Conservation (phyloP, 2,329 filamentous ascomycete species). For the Penicillium sp. region DNA sequence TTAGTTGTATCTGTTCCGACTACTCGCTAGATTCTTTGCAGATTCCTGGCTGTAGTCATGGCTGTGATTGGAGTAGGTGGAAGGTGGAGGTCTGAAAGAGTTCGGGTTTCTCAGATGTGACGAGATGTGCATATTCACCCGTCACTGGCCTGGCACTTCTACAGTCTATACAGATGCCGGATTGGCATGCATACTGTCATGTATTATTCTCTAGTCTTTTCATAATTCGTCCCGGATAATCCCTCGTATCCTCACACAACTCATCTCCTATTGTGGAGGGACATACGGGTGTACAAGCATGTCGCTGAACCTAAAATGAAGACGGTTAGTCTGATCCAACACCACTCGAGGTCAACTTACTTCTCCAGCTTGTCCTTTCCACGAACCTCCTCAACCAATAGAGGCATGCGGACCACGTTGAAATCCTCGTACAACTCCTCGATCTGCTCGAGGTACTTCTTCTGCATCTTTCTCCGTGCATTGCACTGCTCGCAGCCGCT, state of each 20-base stretch:
- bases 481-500: conserved; percentile 94
- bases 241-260: conserved; percentile 12
- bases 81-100: background rate
- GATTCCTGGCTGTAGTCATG: background rate
- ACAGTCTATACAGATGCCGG: background rate
- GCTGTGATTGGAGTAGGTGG: background rate
- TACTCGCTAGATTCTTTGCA: background rate
- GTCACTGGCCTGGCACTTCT: background rate
- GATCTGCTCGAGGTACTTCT: conserved; percentile 98
- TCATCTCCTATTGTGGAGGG: conserved; percentile 37
- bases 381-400: conserved; percentile 90
- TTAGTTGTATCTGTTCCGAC: background rate
- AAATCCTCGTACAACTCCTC: conserved; percentile 98
- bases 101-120: conserved; percentile 6
- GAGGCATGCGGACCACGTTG: conserved; percentile 97
- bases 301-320: conserved; percentile 43
- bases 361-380: conserved; percentile 90
- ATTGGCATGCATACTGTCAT: conserved; percentile 15
- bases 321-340: conserved; percentile 13
- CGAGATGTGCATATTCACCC: conserved; percentile 5
- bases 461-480: conserved; percentile 93
- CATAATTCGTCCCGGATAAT: conserved; percentile 33
- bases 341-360: conserved; percentile 42
- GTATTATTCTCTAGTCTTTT: conserved; percentile 38
- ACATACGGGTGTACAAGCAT: conserved; percentile 49